Conservation (phyloP, 2,329 filamentous ascomycete genomes). For the Fusarium sp. region DNA sequence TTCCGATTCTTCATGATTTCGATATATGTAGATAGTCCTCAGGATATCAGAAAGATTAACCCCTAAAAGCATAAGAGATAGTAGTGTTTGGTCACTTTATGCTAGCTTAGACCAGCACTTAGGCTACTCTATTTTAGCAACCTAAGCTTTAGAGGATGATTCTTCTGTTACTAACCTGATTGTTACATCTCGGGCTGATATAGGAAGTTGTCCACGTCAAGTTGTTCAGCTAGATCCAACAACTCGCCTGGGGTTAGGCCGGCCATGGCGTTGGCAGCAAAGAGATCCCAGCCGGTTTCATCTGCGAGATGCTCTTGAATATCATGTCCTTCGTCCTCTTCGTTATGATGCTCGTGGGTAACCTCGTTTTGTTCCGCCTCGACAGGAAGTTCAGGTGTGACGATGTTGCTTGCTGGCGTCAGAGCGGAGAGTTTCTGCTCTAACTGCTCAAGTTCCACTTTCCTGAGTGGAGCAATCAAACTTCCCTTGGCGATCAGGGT, state of each 20-base stretch:
- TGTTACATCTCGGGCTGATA: conserved; percentile 34
- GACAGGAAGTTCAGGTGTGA: background rate
- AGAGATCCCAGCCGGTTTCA: conserved; percentile 49
- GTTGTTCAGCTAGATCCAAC: conserved; percentile 47
- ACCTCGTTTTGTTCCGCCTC: background rate
- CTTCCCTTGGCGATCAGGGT: conserved; percentile 53
- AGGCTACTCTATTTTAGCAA: too few species aligned
- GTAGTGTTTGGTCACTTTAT: too few species aligned
- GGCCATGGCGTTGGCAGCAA: conserved; percentile 48
- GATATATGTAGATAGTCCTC: too few species aligned
- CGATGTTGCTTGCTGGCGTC: conserved; percentile 42
- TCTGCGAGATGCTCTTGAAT: conserved; percentile 6
- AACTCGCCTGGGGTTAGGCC: conserved; percentile 48
- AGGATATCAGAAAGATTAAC: too few species aligned
- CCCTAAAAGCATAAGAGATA: too few species aligned
- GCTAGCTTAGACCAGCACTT: too few species aligned
- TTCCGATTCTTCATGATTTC: background rate
- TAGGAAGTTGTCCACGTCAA: conserved; percentile 43
- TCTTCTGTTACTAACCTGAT: too few species aligned
- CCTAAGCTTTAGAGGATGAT: too few species aligned
- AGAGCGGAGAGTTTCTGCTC: conserved; percentile 52
- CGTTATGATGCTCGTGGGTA: accelerated
- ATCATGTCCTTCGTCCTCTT: background rate
- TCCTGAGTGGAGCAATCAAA: conserved; percentile 52
- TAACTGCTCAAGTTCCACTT: conserved; percentile 52